phyloP scores from a whole-genome alignment of 2,329 filamentous ascomycete species.

The Xylariaceae sp. region DNA sequence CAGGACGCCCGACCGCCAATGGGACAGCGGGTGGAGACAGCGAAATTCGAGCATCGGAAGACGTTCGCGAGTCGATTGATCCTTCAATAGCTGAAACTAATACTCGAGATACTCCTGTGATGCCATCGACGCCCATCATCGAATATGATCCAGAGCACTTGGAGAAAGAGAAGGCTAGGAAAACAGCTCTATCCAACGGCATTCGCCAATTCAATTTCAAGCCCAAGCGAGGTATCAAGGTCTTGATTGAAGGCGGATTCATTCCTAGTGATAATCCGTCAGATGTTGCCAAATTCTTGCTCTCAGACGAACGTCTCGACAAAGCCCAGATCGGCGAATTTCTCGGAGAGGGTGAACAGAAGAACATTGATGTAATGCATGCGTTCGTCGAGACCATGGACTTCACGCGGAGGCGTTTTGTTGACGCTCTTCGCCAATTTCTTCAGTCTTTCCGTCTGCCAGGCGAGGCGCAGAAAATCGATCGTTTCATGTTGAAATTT shows the following conservation, averaged over 20 bases:
- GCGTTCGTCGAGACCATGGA: slow-evolving; percentile 96
- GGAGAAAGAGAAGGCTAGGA: slow-evolving; percentile 91
- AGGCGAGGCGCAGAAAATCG: slow-evolving; percentile 96
- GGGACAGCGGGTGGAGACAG: slow-evolving; percentile 40
- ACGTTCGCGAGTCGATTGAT: slow-evolving; percentile 72
- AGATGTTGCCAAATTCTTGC: slow-evolving; percentile 80
- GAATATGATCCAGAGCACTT: slow-evolving; percentile 92
- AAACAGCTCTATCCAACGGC: slow-evolving; percentile 86
- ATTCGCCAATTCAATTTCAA: slow-evolving; percentile 97
- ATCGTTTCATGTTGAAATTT: slow-evolving; percentile 99
- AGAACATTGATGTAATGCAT: slow-evolving; percentile 97
- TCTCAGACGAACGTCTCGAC: slow-evolving; percentile 78
- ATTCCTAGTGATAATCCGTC: slow-evolving; percentile 73
- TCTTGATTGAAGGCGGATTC: slow-evolving; percentile 79
- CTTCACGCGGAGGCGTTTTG: slow-evolving; percentile 85
- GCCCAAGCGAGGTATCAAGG: slow-evolving; percentile 87
- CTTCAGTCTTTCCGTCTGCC: slow-evolving; percentile 92
- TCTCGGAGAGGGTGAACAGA: slow-evolving; percentile 85
- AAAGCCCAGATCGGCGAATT: slow-evolving; percentile 93
- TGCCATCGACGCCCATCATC: slow-evolving; percentile 62
- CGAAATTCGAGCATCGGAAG: slow-evolving; percentile 53
- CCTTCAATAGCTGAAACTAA: slow-evolving; percentile 57
- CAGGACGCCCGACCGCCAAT: slow-evolving; percentile 59
- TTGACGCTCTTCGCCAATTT: slow-evolving; percentile 86
- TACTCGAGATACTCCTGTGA: slow-evolving; percentile 57